Conservation (phyloP, 2,329 filamentous ascomycete genomes). For the Cordyceps pruinosa region DNA sequence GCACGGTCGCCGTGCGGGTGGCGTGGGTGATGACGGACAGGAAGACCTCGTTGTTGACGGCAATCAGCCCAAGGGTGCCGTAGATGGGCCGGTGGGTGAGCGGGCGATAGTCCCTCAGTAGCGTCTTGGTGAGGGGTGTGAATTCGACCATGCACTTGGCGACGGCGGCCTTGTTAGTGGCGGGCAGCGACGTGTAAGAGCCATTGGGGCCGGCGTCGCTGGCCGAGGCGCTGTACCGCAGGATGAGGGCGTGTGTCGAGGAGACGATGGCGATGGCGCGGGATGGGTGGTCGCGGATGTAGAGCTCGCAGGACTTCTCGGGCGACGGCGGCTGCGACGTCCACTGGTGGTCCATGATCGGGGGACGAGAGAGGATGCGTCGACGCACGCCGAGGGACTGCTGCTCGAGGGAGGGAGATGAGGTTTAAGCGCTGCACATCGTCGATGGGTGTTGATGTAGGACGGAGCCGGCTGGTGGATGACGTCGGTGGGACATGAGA, state of each 20-base stretch:
- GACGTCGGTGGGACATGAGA: constrained; percentile 5
- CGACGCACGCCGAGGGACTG: neutral
- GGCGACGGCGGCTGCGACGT: constrained; percentile 40
- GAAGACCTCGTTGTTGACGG: constrained; percentile 78
- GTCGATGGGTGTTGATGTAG: neutral
- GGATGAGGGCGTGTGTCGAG: constrained; percentile 70
- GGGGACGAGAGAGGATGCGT: constrained; percentile 4
- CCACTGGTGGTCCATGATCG: constrained; percentile 45
- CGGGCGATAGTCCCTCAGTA: constrained; percentile 70
- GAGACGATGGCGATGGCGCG: constrained; percentile 84
- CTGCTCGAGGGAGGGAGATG: neutral
- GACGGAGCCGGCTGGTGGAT: neutral
- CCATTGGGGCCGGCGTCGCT: constrained; percentile 53
- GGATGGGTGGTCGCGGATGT: constrained; percentile 79
- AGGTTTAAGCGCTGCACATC: neutral
- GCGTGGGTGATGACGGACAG: constrained; percentile 81
- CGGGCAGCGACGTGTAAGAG: constrained; percentile 47
- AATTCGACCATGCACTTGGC: constrained; percentile 86
- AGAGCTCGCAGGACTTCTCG: constrained; percentile 65
- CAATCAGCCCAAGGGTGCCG: constrained; percentile 83
- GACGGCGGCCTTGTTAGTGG: constrained; percentile 37
- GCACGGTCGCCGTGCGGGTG: constrained; percentile 69
- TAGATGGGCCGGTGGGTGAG: constrained; percentile 68
- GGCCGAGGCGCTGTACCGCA: constrained; percentile 67
- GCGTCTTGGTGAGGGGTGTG: constrained; percentile 52